A percentile compares a stretch with the other conserved stretches of the same genome.
phyloP scores from a whole-genome alignment of 805 yeast genomes.

The Nakazawaea wickerhamii region DNA sequence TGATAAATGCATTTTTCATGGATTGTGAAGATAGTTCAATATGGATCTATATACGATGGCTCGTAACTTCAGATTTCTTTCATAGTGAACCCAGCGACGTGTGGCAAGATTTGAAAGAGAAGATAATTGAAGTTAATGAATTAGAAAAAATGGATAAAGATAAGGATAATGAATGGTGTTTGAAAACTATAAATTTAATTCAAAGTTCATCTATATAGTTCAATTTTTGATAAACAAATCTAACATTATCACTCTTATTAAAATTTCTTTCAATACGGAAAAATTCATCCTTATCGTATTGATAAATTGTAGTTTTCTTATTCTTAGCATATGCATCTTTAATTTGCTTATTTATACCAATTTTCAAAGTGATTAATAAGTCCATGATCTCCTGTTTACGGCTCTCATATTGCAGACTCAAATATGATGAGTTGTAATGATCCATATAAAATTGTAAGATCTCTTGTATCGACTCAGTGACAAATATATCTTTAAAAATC shows the following conservation, averaged over 20 bases:
- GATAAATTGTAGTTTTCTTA: slow-evolving; percentile 4
- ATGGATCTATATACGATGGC: slow-evolving; percentile 88
- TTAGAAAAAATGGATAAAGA: slow-evolving; percentile 68
- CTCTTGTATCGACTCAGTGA: slow-evolving; percentile 15
- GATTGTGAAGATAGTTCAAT: slow-evolving; percentile 93
- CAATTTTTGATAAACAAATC: slow-evolving; percentile 12
- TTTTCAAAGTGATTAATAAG: slow-evolving; percentile 25
- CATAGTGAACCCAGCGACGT: slow-evolving; percentile 18
- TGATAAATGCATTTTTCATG: slow-evolving; percentile 82
- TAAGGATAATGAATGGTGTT: slow-evolving; percentile 68
- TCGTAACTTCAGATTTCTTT: slow-evolving; percentile 42
- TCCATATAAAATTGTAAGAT: slow-evolving; percentile 28
- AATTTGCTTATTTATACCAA: slow-evolving; percentile 18
- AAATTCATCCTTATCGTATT: slow-evolving; percentile 8
- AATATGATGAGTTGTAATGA: slow-evolving; percentile 21
- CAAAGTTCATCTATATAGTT: slow-evolving; percentile 13
- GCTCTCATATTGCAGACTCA: slow-evolving; percentile 11
- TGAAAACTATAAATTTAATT: slow-evolving; percentile 51
- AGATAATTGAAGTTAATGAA: slow-evolving; percentile 58
- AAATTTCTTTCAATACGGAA: slow-evolving; percentile 11
- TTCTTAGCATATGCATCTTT: slow-evolving; percentile 4
- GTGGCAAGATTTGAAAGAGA: slow-evolving; percentile 43
- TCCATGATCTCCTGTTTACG: slow-evolving; percentile 21
- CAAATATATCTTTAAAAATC: slow-evolving; percentile 7
- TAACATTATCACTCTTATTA: slow-evolving; percentile 7